A percentile compares a stretch with the other conserved stretches of the same genome.
Conservation (phyloP, 129 eudicot genomes). For the Kitagawia praeruptora region DNA sequence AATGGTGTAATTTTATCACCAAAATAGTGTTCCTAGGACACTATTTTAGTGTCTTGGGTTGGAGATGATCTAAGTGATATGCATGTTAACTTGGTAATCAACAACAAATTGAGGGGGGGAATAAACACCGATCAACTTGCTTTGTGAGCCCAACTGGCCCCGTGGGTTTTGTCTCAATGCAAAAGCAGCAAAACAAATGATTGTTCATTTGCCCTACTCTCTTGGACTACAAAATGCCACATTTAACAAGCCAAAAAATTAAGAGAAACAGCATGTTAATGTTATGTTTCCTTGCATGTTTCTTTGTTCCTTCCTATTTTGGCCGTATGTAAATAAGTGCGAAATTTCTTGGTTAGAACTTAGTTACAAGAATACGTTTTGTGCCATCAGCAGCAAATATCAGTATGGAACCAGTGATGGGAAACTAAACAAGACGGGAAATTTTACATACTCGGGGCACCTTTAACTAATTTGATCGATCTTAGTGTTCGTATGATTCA, state of each 20-base stretch:
- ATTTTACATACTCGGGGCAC: not conserved
- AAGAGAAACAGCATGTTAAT: not conserved
- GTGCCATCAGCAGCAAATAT: not conserved
- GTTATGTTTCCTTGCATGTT: not conserved
- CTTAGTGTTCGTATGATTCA: not conserved
- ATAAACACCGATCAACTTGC: not conserved
- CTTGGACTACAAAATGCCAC: not conserved
- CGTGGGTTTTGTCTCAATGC: not conserved
- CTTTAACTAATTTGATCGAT: not conserved
- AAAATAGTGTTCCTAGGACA: too few species aligned
- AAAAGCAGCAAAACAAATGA: too few species aligned
- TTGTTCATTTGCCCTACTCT: not conserved
- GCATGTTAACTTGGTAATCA: not conserved
- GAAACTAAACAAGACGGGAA: not conserved
- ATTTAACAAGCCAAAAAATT: not conserved
- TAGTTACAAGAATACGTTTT: not conserved
- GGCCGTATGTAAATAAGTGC: not conserved
- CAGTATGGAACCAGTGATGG: not conserved
- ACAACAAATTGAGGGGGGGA: not conserved
- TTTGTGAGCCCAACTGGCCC: slow-evolving; percentile 1
- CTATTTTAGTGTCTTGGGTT: too few species aligned
- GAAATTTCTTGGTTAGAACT: not conserved
- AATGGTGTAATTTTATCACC: too few species aligned
- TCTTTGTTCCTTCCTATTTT: not conserved
- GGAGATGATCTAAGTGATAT: too few species aligned